A percentile compares a stretch with the other conserved stretches of the same genome.
phyloP scores from a whole-genome alignment of 306 rosid species.

The Quercus berberidifolia region DNA sequence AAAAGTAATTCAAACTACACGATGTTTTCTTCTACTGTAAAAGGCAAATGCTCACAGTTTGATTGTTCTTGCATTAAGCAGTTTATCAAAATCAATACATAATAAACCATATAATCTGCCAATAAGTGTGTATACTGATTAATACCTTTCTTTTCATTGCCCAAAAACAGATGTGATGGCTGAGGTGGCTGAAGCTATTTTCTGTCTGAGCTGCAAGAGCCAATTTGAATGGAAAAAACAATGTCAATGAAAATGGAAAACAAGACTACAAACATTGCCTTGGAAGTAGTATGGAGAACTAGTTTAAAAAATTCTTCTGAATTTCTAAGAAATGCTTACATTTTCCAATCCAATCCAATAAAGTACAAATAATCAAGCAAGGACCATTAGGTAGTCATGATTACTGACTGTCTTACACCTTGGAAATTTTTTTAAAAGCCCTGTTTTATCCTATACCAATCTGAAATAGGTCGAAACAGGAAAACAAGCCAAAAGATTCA shows the following conservation, averaged over 20 bases:
- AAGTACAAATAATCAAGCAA: too few relatives aligned
- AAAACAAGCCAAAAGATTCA: too few relatives aligned
- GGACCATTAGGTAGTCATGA: too few relatives aligned
- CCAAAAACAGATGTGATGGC: conserved; percentile 93
- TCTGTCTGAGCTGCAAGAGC: conserved; percentile 69
- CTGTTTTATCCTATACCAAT: too few relatives aligned
- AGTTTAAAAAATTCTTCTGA: not conserved
- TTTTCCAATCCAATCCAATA: not conserved
- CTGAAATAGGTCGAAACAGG: too few relatives aligned
- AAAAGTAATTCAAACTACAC: not conserved
- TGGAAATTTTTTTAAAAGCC: too few relatives aligned
- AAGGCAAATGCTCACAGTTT: not conserved
- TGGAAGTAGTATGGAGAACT: not conserved
- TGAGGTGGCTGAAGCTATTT: conserved; percentile 91
- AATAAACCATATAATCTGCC: not conserved
- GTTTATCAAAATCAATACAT: not conserved
- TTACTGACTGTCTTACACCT: too few relatives aligned
- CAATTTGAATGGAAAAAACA: not conserved
- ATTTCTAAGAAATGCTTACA: not conserved
- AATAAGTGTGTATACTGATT: conserved; percentile 13
- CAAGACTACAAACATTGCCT: not conserved
- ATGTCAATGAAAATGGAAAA: not conserved
- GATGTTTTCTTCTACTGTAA: not conserved
- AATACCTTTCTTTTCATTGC: conserved; percentile 87
- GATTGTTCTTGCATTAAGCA: not conserved